These are phyloP conservation scores for Colletotrichum graminicola DNA, from an alignment of 2,329 filamentous ascomycete species.

Conservation along the genomic window DNA sequence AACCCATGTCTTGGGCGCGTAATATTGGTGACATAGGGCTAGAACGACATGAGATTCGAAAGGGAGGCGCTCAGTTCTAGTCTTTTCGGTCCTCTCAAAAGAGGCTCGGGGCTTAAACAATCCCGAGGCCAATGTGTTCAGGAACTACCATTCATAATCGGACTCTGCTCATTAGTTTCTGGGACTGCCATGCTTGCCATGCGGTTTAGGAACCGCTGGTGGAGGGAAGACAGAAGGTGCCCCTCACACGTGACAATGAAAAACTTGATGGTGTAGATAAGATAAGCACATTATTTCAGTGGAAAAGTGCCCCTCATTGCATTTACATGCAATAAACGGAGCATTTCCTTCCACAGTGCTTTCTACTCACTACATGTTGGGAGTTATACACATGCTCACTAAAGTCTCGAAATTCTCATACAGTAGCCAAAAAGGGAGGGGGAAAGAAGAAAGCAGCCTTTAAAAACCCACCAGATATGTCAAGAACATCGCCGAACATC, in stretches of 20 bases:
- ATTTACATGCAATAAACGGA: conserved; percentile 30
- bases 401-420: neutral
- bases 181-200: neutral
- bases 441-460: neutral
- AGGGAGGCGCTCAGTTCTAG: neutral
- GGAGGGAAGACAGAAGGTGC: neutral
- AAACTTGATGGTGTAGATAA: neutral
- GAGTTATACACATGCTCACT: neutral
- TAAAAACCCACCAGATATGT: conserved; percentile 8
- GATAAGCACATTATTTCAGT: neutral
- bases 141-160: neutral
- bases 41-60: neutral
- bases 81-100: neutral
- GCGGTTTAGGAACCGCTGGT: neutral
- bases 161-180: neutral
- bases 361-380: neutral
- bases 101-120: too few relatives aligned
- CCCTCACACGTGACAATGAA: conserved; percentile 26
- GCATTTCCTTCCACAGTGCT: neutral
- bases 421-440: neutral
- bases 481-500: conserved; percentile 80
- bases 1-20: neutral
- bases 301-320: conserved; percentile 4
- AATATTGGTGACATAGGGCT: neutral
- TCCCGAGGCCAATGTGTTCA: neutral